phyloP scores from a whole-genome alignment of 2,329 filamentous ascomycete genomes.

The Teratosphaeria zuluensis region DNA sequence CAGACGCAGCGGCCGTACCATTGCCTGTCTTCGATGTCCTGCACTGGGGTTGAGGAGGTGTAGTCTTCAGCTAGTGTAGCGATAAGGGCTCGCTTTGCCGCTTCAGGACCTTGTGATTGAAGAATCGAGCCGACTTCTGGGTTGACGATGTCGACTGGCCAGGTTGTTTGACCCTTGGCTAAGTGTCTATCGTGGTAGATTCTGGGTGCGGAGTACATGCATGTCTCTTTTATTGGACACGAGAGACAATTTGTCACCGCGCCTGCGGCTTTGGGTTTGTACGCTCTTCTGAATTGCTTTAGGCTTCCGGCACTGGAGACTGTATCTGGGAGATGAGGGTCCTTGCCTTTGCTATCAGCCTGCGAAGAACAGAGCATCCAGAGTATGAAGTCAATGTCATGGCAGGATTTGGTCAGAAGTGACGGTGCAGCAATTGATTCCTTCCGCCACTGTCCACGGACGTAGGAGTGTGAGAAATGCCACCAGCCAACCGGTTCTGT shows the following conservation, averaged over 20 bases:
- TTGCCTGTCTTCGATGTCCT: conserved; percentile 40
- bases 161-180: conserved; percentile 53
- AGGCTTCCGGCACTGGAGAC: conserved; percentile 69
- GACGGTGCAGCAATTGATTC: conserved; percentile 67
- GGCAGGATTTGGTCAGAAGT: conserved; percentile 87
- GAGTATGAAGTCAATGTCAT: conserved; percentile 86
- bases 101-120: conserved; percentile 32
- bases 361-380: conserved; percentile 73
- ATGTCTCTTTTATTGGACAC: conserved; percentile 64
- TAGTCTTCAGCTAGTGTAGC: conserved; percentile 46
- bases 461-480: conserved; percentile 88
- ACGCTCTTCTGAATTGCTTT: conserved; percentile 64
- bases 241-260: conserved; percentile 76
- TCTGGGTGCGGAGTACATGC: conserved; percentile 75
- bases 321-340: conserved; percentile 61
- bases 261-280: conserved; percentile 69
- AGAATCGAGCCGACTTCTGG: conserved; percentile 80
- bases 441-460: conserved; percentile 88
- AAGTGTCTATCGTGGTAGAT: conserved; percentile 69
- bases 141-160: conserved; percentile 83
- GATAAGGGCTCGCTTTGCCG: conserved; percentile 44
- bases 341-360: background rate
- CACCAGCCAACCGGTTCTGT: conserved; percentile 94
- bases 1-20: conserved; percentile 96
- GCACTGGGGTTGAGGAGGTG: conserved; percentile 42